Conservation (phyloP, 1,139 yeast genomes). For the Yamadazyma triangularis region DNA sequence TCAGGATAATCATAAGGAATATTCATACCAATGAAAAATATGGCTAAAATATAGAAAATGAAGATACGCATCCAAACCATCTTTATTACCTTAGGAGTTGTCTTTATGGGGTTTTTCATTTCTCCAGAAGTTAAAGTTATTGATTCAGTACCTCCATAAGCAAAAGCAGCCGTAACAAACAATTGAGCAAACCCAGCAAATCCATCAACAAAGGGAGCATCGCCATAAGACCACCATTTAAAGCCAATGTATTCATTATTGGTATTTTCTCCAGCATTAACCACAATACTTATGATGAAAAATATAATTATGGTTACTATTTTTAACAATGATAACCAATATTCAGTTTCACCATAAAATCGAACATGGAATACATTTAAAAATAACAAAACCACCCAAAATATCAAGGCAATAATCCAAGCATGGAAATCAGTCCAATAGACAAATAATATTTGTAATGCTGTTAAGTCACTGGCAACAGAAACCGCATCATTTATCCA, state of each 20-base stretch:
- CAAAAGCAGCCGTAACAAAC: slow-evolving; percentile 56
- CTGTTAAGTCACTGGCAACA: slow-evolving; percentile 59
- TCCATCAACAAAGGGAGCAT: slow-evolving; percentile 40
- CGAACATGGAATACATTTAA: slow-evolving; percentile 53
- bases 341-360: slow-evolving; percentile 42
- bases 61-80: slow-evolving; percentile 53
- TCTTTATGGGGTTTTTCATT: slow-evolving; percentile 52
- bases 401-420: slow-evolving; percentile 53
- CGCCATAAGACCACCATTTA: slow-evolving; percentile 33
- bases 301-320: slow-evolving; percentile 37
- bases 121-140: slow-evolving; percentile 67
- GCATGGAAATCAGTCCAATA: slow-evolving; percentile 63
- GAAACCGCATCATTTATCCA: slow-evolving; percentile 65
- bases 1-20: slow-evolving; percentile 39
- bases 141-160: slow-evolving; percentile 66
- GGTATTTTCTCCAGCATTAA: slow-evolving; percentile 33
- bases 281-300: slow-evolving; percentile 34
- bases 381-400: slow-evolving; percentile 51
- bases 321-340: slow-evolving; percentile 34
- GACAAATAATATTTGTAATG: slow-evolving; percentile 51
- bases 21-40: slow-evolving; percentile 44
- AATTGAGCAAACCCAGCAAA: slow-evolving; percentile 35
- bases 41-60: slow-evolving; percentile 35
- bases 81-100: slow-evolving; percentile 54
- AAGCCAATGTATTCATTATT: slow-evolving; percentile 35